A percentile compares a stretch with the other conserved stretches of the same genome.
Evolutionary conservation across 805 yeast species (phyloP).

Genomic region (Kodamaea restingae): DNA sequence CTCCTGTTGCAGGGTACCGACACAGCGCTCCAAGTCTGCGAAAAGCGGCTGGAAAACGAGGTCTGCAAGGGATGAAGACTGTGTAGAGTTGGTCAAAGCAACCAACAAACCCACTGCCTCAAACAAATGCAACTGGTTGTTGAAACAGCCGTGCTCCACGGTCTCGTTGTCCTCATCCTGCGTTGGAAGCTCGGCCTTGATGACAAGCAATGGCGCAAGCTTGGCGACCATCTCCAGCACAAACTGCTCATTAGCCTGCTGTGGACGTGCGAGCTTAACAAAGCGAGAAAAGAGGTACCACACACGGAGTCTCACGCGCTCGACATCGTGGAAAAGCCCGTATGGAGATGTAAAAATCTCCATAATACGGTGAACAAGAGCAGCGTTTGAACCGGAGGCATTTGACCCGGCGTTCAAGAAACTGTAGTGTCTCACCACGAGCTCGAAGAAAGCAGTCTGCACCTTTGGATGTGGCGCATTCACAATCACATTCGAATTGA

Average conservation of each 20-base stretch:
- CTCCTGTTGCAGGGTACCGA: conserved; percentile 27
- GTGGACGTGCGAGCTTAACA: conserved; percentile 69
- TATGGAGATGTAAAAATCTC: conserved; percentile 74
- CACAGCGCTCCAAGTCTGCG: conserved; percentile 62
- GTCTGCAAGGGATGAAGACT: conserved; percentile 31
- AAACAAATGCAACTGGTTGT: conserved; percentile 74
- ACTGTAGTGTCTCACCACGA: conserved; percentile 73
- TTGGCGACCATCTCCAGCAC: conserved; percentile 56
- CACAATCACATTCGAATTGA: conserved; percentile 43
- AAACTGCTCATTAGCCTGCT: conserved; percentile 42
- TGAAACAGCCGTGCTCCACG: conserved; percentile 54
- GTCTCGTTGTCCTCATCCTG: conserved; percentile 55
- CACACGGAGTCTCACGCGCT: conserved; percentile 74
- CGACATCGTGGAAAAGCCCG: conserved; percentile 74
- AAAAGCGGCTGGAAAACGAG: conserved; percentile 72
- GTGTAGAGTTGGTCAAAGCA: conserved; percentile 28
- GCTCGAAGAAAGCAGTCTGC: conserved; percentile 78
- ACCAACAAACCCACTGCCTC: conserved; percentile 83
- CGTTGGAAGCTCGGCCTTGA: conserved; percentile 54
- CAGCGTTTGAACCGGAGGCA: conserved; percentile 41
- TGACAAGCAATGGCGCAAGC: conserved; percentile 57
- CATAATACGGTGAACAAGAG: conserved; percentile 57
- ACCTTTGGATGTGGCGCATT: conserved; percentile 71
- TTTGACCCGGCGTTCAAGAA: too few relatives aligned
- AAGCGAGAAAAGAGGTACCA: conserved; percentile 90